Base-by-base conservation (phyloP, 75 land plant genomes). In the Azolla pinnata region DNA sequence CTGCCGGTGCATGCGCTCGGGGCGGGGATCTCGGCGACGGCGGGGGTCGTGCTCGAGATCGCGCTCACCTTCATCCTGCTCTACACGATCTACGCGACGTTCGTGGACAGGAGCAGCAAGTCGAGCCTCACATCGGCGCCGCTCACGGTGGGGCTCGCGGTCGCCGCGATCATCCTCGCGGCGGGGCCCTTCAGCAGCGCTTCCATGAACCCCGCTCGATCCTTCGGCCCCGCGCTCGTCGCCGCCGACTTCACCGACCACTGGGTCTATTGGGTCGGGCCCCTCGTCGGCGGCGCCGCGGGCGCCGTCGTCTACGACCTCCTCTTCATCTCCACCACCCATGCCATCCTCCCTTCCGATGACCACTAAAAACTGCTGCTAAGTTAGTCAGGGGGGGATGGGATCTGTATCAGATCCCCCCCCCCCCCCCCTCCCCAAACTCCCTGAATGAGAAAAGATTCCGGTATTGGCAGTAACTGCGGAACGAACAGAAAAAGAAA, bases 221-320 rank as follows among this genome's bases (percentile, higher is more conserved):
- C 90, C 0, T 93, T 93, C 46, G 97, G 97, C 16, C 97, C 88
- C 18, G 93, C 88, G 5, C 42, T 87, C 42, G 82, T 73, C 0
- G 53, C 71, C 34, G 57, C 79, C 34, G 66, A 74, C 67, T 92
- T 83, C 82, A 72, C 79, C 29, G 83, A 87, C 73, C 93, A 87
- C 25, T 92, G 97, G 97, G 83, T 92, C 17, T 92, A 87, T 64
- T 92, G 93, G 97, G 86, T 92, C 19, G 97, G 97, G 0, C 97
- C 97, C 1, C 75, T 87, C 29, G 33, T 87, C 18, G 97, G 97
- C 31, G 92, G 86, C 9, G 86, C 71, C 1, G 71, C 87, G 17
- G 88, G 93, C 31, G 97, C 89, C 0, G 45, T 87, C 21, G 25
- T 87, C 26, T 92, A 80, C 61, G 90, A 83, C 57, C 61, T 67